These are phyloP conservation scores for Ormosia emarginata DNA, from an alignment of 306 rosid genomes.

Conservation along the genomic window DNA sequence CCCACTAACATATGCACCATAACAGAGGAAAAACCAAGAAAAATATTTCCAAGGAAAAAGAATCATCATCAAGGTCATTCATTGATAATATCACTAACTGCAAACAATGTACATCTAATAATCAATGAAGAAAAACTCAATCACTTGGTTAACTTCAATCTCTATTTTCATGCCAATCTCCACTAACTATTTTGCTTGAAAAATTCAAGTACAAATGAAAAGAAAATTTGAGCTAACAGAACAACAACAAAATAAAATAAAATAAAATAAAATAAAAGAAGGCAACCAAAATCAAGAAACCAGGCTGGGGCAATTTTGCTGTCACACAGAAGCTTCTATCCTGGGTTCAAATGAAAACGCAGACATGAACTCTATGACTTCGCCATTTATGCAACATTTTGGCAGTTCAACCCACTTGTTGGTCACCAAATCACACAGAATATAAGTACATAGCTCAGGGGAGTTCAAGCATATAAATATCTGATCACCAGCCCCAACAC, in stretches of 20 bases:
- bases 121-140: slow-evolving; percentile 25
- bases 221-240: slow-evolving; percentile 11
- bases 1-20: background rate
- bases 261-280: too few relatives aligned
- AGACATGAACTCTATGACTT: slow-evolving; percentile 78
- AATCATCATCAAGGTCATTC: slow-evolving; percentile 11
- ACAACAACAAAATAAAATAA: background rate
- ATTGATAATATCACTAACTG: slow-evolving; percentile 25
- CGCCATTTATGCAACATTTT: slow-evolving; percentile 62
- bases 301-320: background rate
- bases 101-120: slow-evolving; percentile 13
- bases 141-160: slow-evolving; percentile 28
- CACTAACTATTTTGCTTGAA: slow-evolving; percentile 36
- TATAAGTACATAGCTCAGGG: slow-evolving; percentile 47
- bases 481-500: slow-evolving; percentile 68
- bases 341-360: slow-evolving; percentile 90
- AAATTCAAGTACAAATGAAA: slow-evolving; percentile 19
- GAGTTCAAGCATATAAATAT: slow-evolving; percentile 82
- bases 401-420: slow-evolving; percentile 77
- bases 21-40: background rate
- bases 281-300: background rate
- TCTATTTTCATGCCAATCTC: slow-evolving; percentile 28
- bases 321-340: slow-evolving; percentile 74
- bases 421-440: slow-evolving; percentile 56
- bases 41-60: background rate